Conservation (phyloP, 2,329 filamentous ascomycete genomes). For the Reticulascus tulasneorum region DNA sequence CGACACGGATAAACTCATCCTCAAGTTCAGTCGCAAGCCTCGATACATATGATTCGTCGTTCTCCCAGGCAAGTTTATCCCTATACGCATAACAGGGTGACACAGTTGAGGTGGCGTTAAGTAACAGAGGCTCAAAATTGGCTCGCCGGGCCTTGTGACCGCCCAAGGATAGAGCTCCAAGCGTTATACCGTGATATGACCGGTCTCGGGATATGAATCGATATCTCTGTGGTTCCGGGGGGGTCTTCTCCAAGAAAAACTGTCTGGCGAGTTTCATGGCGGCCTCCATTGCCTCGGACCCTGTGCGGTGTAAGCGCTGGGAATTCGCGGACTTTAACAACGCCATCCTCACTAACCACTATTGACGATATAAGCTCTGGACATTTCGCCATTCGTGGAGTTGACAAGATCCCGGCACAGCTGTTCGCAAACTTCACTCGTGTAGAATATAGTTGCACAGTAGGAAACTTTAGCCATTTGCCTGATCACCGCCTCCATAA, state of each 20-base stretch:
- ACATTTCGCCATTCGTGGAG: slow-evolving; percentile 31
- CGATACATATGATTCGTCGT: slow-evolving; percentile 54
- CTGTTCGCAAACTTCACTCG: slow-evolving; percentile 33
- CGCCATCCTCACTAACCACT: slow-evolving; percentile 23
- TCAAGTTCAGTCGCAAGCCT: slow-evolving; percentile 64
- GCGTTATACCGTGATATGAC: slow-evolving; percentile 70
- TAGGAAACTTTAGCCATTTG: slow-evolving; percentile 24
- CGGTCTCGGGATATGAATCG: slow-evolving; percentile 64
- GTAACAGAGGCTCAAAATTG: slow-evolving; percentile 60
- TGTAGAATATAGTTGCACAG: slow-evolving; percentile 38
- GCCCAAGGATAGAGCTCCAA: slow-evolving; percentile 62
- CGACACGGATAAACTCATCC: slow-evolving; percentile 59
- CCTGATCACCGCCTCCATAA: slow-evolving; percentile 22
- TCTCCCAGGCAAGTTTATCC: slow-evolving; percentile 45
- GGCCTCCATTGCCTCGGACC: slow-evolving; percentile 49
- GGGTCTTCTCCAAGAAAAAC: slow-evolving; percentile 37
- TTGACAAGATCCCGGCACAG: slow-evolving; percentile 32
- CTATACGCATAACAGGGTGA: slow-evolving; percentile 66
- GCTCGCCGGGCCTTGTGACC: slow-evolving; percentile 58
- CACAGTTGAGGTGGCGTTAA: slow-evolving; percentile 54
- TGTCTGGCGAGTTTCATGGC: slow-evolving; percentile 46
- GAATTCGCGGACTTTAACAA: neutral
- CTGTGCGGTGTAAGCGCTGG: slow-evolving; percentile 23
- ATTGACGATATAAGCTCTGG: slow-evolving; percentile 32
- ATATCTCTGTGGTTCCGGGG: slow-evolving; percentile 50